These are phyloP conservation scores for Boletus pseudo-olivaceus DNA, from an alignment of 768 basidiomycete genomes.

Conservation along the genomic window DNA sequence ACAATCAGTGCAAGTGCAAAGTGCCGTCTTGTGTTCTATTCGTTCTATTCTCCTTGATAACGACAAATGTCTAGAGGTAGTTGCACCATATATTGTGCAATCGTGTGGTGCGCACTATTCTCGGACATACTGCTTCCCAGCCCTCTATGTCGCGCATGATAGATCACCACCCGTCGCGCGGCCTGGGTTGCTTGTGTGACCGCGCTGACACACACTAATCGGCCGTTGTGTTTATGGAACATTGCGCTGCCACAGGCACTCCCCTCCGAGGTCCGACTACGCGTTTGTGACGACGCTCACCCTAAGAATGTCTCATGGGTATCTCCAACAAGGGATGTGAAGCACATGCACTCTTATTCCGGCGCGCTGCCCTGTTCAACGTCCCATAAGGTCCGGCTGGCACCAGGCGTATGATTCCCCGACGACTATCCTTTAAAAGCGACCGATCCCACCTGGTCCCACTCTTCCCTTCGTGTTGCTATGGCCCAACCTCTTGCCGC, in stretches of 20 bases:
- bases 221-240: not conserved
- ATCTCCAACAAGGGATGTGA: not conserved
- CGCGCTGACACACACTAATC: not conserved
- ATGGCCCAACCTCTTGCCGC: slow-evolving; percentile 25
- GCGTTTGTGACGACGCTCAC: not conserved
- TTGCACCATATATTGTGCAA: too few species aligned
- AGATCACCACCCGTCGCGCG: not conserved
- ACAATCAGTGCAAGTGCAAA: not conserved
- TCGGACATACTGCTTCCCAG: not conserved
- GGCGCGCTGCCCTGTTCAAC: not conserved
- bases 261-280: not conserved
- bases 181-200: not conserved
- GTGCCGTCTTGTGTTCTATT: not conserved
- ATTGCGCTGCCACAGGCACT: not conserved
- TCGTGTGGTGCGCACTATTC: not conserved
- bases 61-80: not conserved
- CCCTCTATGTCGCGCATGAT: too few species aligned
- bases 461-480: not conserved
- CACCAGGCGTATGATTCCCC: not conserved
- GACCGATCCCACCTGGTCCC: not conserved
- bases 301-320: not conserved
- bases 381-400: not conserved
- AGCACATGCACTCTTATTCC: not conserved
- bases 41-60: not conserved
- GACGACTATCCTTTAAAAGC: slow-evolving; percentile 3